Percentiles rank a stretch among this genome's conserved stretches.
Evolutionary conservation across 495 filamentous ascomycete species (phyloP).

Genomic region (Neurospora intermedia): DNA sequence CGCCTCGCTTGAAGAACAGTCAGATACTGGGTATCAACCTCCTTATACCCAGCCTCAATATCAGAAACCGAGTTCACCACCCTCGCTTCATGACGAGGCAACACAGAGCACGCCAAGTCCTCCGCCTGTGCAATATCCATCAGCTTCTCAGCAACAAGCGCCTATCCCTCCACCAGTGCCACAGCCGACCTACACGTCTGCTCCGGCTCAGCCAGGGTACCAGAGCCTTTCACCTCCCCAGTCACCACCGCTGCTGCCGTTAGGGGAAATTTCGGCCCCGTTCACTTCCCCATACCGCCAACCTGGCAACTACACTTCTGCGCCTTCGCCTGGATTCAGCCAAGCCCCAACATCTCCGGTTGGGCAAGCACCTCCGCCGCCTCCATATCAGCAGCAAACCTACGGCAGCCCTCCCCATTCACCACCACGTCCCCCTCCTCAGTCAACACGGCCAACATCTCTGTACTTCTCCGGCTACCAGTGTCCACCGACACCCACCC

Average conservation of each 20-base stretch:
- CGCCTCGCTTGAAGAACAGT: not conserved
- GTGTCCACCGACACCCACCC: not conserved
- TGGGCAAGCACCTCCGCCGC: not conserved
- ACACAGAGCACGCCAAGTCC: not conserved
- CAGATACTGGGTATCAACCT: not conserved
- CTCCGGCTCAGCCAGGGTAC: not conserved
- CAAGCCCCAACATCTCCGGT: not conserved
- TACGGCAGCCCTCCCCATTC: not conserved
- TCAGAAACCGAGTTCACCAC: not conserved
- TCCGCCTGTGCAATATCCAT: not conserved
- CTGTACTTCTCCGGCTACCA: not conserved
- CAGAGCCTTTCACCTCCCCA: not conserved
- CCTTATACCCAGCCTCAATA: not conserved
- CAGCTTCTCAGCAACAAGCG: not conserved
- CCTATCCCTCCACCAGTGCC: not conserved
- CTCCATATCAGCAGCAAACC: not conserved
- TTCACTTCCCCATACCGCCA: not conserved
- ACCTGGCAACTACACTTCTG: not conserved
- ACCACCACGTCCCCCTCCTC: not conserved
- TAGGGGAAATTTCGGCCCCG: not conserved
- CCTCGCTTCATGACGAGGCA: not conserved
- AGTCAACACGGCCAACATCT: not conserved
- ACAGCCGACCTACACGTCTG: not conserved
- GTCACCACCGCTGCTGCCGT: not conserved
- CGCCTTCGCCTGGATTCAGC: not conserved